These are phyloP conservation scores for Amanita subjunquillea DNA, from an alignment of 768 basidiomycete species.

Conservation along the genomic window DNA sequence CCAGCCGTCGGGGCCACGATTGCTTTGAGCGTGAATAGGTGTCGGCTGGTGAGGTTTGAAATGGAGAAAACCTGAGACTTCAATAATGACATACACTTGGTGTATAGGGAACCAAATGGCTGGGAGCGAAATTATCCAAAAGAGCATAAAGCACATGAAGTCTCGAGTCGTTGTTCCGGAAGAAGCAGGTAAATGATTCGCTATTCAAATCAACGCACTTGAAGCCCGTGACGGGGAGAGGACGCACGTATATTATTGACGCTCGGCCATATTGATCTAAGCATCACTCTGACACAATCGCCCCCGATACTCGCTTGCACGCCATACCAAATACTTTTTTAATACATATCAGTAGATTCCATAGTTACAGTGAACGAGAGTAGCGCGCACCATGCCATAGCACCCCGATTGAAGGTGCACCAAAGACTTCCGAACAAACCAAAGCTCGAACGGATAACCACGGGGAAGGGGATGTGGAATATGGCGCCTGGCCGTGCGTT, in stretches of 20 bases:
- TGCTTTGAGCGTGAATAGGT: slow-evolving; percentile 74
- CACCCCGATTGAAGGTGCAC: slow-evolving; percentile 70
- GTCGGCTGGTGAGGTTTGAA: slow-evolving; percentile 33
- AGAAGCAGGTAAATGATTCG: slow-evolving; percentile 62
- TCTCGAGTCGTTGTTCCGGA: slow-evolving; percentile 69
- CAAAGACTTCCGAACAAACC: slow-evolving; percentile 71
- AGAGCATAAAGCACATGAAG: slow-evolving; percentile 78
- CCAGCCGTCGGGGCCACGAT: slow-evolving; percentile 63
- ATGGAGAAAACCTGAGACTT: not conserved
- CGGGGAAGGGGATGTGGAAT: slow-evolving; percentile 70
- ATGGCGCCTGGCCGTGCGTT: slow-evolving; percentile 74
- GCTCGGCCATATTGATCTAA: slow-evolving; percentile 70
- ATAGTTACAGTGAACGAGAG: not conserved
- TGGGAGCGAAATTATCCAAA: slow-evolving; percentile 74
- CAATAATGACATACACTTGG: slow-evolving; percentile 43
- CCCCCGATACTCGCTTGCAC: slow-evolving; percentile 82
- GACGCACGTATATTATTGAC: slow-evolving; percentile 53
- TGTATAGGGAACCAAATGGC: slow-evolving; percentile 80
- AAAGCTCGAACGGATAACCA: slow-evolving; percentile 67
- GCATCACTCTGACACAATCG: slow-evolving; percentile 62
- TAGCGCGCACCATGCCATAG: slow-evolving; percentile 52
- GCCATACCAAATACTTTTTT: slow-evolving; percentile 61
- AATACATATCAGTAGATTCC: not conserved
- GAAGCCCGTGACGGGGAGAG: not conserved
- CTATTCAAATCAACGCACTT: slow-evolving; percentile 18